Conservation (phyloP, 352 stramenopile species). For the Pythium grandisporangium region DNA sequence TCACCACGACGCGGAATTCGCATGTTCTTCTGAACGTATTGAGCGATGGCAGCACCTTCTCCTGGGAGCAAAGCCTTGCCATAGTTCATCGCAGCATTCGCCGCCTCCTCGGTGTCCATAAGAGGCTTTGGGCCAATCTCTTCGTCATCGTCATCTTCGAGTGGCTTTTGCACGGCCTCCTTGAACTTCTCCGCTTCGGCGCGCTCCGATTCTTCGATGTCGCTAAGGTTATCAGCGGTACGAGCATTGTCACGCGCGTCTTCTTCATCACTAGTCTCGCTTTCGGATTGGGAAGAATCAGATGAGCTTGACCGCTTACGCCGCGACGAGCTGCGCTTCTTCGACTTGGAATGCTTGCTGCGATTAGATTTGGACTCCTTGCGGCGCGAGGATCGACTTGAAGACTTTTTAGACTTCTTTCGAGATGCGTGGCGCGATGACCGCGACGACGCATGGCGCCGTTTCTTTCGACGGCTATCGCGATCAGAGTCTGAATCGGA, state of each 20-base stretch:
- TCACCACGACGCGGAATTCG: slow-evolving; percentile 97
- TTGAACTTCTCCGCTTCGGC: slow-evolving; percentile 86
- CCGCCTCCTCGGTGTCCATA: slow-evolving; percentile 30
- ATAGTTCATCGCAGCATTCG: slow-evolving; percentile 71
- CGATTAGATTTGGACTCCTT: slow-evolving; percentile 21
- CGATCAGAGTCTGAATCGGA: slow-evolving; percentile 10
- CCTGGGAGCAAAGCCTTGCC: slow-evolving; percentile 91
- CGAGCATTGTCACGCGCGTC: slow-evolving; percentile 10
- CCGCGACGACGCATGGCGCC: slow-evolving; percentile 20
- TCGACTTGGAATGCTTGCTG: slow-evolving; percentile 10
- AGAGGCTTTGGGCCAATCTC: slow-evolving; percentile 84
- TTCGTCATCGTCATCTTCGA: slow-evolving; percentile 61
- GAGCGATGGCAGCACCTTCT: slow-evolving; percentile 92
- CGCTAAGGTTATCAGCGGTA: slow-evolving; percentile 7
- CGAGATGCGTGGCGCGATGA: too few relatives aligned
- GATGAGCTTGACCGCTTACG: neutral
- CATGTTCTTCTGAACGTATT: slow-evolving; percentile 99
- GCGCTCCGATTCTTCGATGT: slow-evolving; percentile 47
- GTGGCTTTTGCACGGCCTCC: slow-evolving; percentile 64
- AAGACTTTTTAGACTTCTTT: slow-evolving; percentile 36
- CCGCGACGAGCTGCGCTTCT: slow-evolving; percentile 5
- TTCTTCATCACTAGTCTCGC: too few relatives aligned
- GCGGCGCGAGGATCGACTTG: slow-evolving; percentile 8
- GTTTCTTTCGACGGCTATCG: slow-evolving; percentile 8
- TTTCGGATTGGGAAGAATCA: slow-evolving; percentile 1